phyloP scores from a whole-genome alignment of 768 basidiomycete species.

The Lyophyllum atratum region DNA sequence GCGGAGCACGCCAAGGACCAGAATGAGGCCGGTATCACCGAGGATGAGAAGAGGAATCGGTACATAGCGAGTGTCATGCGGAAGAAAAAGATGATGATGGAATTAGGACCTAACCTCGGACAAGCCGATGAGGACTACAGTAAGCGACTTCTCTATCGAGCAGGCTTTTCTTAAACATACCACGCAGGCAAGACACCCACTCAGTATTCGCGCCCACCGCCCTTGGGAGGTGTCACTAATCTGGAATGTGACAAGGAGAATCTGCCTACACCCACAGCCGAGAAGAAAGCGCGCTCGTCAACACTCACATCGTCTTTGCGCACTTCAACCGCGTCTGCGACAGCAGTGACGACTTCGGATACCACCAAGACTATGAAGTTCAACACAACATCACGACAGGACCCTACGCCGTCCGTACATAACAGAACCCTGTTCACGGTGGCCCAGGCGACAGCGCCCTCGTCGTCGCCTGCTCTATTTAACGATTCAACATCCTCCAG shows the following conservation, averaged over 20 bases:
- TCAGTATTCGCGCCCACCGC: conserved; percentile 15
- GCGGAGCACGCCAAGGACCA: conserved; percentile 27
- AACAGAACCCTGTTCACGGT: conserved; percentile 6
- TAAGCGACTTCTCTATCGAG: not conserved
- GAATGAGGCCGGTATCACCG: conserved; percentile 26
- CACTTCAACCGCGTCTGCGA: not conserved
- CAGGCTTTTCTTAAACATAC: not conserved
- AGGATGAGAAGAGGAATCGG: conserved; percentile 27
- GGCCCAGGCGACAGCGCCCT: conserved; percentile 8
- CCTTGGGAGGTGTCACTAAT: conserved; percentile 21
- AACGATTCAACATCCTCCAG: conserved; percentile 3
- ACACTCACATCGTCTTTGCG: not conserved
- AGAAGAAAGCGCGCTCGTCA: conserved; percentile 8
- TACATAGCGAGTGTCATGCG: conserved; percentile 18
- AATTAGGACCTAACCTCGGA: conserved; percentile 19
- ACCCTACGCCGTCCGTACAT: not conserved
- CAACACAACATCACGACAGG: conserved; percentile 9
- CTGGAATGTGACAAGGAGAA: conserved; percentile 28
- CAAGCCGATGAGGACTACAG: conserved; percentile 4
- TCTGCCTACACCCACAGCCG: conserved; percentile 16
- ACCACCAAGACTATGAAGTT: conserved; percentile 9
- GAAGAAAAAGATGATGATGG: conserved; percentile 25
- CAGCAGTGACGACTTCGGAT: conserved; percentile 4
- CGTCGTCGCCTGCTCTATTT: conserved; percentile 25
- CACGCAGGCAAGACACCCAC: not conserved